Conservation (phyloP, 371 early-diverging fungal genomes). For the Mucor plumbeus region DNA sequence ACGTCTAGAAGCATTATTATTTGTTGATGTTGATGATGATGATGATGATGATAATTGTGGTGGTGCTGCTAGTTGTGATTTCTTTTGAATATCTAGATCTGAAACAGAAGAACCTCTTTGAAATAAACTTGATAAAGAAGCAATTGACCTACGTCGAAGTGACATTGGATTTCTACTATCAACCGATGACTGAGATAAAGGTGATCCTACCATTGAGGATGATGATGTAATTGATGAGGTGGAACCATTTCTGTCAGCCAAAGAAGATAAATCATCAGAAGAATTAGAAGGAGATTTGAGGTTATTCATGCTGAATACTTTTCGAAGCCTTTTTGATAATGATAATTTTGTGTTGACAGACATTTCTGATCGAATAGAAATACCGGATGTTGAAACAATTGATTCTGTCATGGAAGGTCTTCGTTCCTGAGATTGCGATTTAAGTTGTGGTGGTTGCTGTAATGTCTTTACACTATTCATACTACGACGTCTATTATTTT, state of each 20-base stretch:
- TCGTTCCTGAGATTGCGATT: conserved; percentile 16
- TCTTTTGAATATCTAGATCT: conserved; percentile 14
- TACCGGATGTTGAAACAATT: conserved; percentile 32
- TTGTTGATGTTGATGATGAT: conserved; percentile 4
- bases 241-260: conserved; percentile 17
- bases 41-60: not conserved
- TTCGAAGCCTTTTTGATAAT: conserved; percentile 50
- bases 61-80: not conserved
- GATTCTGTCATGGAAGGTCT: conserved; percentile 26
- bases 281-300: conserved; percentile 16
- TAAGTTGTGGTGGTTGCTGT: not conserved
- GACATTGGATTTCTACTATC: conserved; percentile 19
- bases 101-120: conserved; percentile 23
- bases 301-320: conserved; percentile 57
- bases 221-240: conserved; percentile 15
- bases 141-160: conserved; percentile 50
- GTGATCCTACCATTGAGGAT: conserved; percentile 13
- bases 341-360: conserved; percentile 45
- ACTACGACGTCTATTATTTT: conserved; percentile 17
- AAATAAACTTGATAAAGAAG: conserved; percentile 43
- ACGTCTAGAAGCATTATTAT: conserved; percentile 15
- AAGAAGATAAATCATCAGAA: conserved; percentile 13
- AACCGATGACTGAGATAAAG: conserved; percentile 11
- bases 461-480: conserved; percentile 1
- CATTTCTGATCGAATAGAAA: conserved; percentile 43